These are phyloP conservation scores for Phytophthora europaea DNA, from an alignment of 352 stramenopile species.

Conservation along the genomic window DNA sequence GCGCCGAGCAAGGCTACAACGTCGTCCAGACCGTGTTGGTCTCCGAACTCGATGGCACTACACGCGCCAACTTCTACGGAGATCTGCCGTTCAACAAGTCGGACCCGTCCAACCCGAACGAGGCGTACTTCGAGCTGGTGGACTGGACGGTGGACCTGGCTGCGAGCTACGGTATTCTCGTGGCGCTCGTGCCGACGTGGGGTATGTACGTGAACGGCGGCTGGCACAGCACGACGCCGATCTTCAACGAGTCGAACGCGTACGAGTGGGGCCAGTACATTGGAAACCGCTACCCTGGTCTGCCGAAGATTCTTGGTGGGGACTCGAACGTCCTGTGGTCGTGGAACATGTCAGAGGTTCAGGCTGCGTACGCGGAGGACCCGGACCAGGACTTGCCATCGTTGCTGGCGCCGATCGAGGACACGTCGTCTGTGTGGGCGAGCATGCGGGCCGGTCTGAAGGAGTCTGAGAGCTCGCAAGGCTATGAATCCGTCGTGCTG, in stretches of 20 bases:
- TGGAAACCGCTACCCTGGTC: slow-evolving; percentile 20
- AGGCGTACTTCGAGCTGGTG: slow-evolving; percentile 33
- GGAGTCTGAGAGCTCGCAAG: slow-evolving; percentile 15
- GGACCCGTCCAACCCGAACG: slow-evolving; percentile 28
- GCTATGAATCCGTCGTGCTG: slow-evolving; percentile 27
- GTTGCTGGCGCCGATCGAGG: slow-evolving; percentile 19
- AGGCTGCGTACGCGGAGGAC: slow-evolving; percentile 14
- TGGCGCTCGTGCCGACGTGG: slow-evolving; percentile 24
- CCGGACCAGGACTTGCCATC: slow-evolving; percentile 16
- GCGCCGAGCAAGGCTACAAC: slow-evolving; percentile 32
- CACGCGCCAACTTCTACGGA: slow-evolving; percentile 36
- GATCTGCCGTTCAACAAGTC: slow-evolving; percentile 36
- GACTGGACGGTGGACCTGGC: slow-evolving; percentile 30
- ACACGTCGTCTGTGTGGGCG: slow-evolving; percentile 33
- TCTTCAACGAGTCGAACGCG: slow-evolving; percentile 27
- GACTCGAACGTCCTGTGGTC: slow-evolving; percentile 27
- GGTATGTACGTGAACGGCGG: slow-evolving; percentile 23
- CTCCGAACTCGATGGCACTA: slow-evolving; percentile 29
- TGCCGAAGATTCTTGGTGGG: slow-evolving; percentile 33
- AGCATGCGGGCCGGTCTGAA: slow-evolving; percentile 22
- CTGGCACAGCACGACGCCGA: slow-evolving; percentile 10
- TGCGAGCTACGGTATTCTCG: slow-evolving; percentile 32
- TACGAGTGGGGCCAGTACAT: slow-evolving; percentile 29
- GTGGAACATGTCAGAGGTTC: slow-evolving; percentile 19
- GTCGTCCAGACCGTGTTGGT: slow-evolving; percentile 32